Evolutionary conservation across 2,329 filamentous ascomycete species (phyloP), one percentile per base, ranked within the genome.

Genomic region (Sarocladium strictum): DNA sequence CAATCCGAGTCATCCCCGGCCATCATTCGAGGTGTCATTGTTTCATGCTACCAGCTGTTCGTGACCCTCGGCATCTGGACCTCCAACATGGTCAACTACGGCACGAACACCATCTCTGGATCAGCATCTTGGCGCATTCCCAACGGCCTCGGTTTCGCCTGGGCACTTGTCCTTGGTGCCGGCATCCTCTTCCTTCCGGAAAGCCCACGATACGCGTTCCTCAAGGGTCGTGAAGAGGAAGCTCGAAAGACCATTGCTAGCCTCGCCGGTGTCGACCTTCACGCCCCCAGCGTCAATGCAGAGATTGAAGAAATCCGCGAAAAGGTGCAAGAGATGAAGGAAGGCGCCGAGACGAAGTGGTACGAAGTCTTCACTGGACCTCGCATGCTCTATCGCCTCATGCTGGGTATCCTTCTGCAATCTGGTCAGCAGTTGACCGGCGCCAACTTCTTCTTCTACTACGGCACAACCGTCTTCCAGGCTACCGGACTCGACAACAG

Each of bases 401-500:
- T 81, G 0, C 74, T 88, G 0, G 85, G 85, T 37, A 78, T 87
- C 33, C 64, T 73, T 3, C 76, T 89, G 2, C 83, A 87, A 67
- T 78, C 81, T 40, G 78, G 84, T 4, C 84, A 88, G 66, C 85
- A 89, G 63, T 72, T 89, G 2, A 87, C 84, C 1, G 85, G 85
- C 29, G 82, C 80, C 56, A 86, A 86, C 69, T 86, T 83, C 69
- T 85, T 83, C 72, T 86, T 86, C 67, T 83, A 83, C 67, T 87
- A 85, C 62, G 79, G 79, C 23, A 83, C 79, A 38, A 85, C 81
- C 3, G 82, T 88, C 60, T 89, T 90, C 68, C 64, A 75, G 14
- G 77, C 84, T 2, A 84, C 84, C 1, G 86, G 86, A 60, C 76
- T 89, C 26, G 68, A 63, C 57, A 81, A 90, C 71, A 80, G 78